A percentile compares a stretch with the other conserved stretches of the same genome.
Conservation (phyloP, 2,329 filamentous ascomycete genomes). For the Colletotrichum musicola region DNA sequence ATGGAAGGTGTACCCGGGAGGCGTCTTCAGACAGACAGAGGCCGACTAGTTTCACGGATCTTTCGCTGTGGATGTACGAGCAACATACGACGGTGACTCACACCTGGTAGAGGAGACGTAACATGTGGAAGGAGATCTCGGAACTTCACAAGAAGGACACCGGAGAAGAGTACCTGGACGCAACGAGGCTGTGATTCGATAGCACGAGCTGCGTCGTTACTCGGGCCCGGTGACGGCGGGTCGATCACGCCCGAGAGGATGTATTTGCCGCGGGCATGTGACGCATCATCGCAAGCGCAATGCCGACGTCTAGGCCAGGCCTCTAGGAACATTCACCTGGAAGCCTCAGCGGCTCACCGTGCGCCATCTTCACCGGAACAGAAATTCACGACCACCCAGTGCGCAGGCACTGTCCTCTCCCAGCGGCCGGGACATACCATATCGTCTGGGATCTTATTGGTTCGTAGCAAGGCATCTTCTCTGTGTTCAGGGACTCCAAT, state of each 20-base stretch:
- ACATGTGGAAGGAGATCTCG: too few species aligned
- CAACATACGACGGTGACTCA: too few species aligned
- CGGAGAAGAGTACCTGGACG: too few species aligned
- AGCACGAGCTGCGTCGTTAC: too few species aligned
- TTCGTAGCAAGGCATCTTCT: background rate
- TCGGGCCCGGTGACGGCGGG: too few species aligned
- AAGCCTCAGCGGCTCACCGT: background rate
- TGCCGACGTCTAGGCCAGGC: background rate
- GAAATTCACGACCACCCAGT: constrained; percentile 8
- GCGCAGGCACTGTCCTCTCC: background rate
- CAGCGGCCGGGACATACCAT: background rate
- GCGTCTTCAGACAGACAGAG: too few species aligned
- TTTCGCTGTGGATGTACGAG: too few species aligned
- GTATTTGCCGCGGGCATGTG: background rate
- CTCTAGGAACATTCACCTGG: background rate
- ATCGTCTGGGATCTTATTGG: background rate
- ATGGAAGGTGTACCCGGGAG: too few species aligned
- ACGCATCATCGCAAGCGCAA: background rate
- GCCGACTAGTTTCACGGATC: too few species aligned
- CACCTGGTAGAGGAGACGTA: too few species aligned
- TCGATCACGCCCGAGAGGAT: background rate
- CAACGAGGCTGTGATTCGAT: too few species aligned
- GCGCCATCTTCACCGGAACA: background rate
- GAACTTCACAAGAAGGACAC: too few species aligned
- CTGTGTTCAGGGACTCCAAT: background rate